These are phyloP conservation scores for Trifolium subterraneum DNA, from an alignment of 306 rosid genomes.

Conservation along the genomic window DNA sequence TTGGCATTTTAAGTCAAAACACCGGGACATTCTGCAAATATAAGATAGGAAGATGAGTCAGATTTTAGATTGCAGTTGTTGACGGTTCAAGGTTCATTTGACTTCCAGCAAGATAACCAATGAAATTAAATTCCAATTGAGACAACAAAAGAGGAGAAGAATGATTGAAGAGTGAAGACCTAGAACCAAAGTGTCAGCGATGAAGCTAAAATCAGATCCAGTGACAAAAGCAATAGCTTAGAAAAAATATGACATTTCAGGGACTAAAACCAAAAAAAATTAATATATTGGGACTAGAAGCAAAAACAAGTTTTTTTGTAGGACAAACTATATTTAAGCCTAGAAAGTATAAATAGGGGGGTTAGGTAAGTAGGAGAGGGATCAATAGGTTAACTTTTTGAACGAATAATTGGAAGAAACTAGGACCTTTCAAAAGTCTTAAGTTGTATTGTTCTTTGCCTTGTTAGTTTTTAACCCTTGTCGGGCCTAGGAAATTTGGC, in stretches of 20 bases:
- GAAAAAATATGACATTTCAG: background rate
- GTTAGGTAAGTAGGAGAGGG: conserved; percentile 1
- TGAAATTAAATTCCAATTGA: background rate
- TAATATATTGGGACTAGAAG: background rate
- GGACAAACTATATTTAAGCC: background rate
- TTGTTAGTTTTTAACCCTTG: background rate
- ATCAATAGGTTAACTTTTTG: background rate
- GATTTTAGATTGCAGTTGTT: background rate
- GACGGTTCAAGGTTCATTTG: background rate
- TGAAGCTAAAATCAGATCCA: too few relatives aligned
- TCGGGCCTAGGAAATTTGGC: background rate
- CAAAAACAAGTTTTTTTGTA: background rate
- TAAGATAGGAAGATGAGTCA: background rate
- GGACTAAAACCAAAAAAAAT: background rate
- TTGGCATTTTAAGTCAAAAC: background rate
- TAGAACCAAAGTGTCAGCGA: background rate
- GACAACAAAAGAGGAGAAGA: background rate
- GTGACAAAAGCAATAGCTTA: background rate
- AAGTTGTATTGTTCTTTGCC: background rate
- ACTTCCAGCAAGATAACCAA: background rate
- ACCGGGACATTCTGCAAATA: background rate
- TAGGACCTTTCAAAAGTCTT: background rate
- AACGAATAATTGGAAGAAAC: background rate
- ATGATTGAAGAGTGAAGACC: background rate
- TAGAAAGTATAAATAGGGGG: background rate